A percentile compares a stretch with the other conserved stretches of the same genome.
phyloP scores from a whole-genome alignment of 1,284 basidiomycete genomes.

The Rhodotorula mucilaginosa region DNA sequence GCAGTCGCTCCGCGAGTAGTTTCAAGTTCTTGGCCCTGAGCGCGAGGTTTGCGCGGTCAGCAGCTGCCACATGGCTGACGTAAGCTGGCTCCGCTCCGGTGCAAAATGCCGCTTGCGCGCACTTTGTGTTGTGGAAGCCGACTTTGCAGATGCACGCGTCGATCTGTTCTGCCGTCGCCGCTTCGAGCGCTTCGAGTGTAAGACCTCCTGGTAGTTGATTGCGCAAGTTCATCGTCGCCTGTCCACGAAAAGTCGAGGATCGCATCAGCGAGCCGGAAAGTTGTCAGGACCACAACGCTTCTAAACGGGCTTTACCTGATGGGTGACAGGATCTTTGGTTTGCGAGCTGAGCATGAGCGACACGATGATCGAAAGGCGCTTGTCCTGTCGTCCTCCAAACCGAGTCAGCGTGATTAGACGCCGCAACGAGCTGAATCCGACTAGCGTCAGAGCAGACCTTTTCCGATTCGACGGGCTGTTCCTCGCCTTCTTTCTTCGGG shows the following conservation, averaged over 20 bases:
- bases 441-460: background rate
- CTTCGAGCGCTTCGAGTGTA: constrained; percentile 67
- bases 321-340: constrained; percentile 64
- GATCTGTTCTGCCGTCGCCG: constrained; percentile 63
- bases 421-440: background rate
- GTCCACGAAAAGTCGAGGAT: constrained; percentile 37
- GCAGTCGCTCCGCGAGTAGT: constrained; percentile 20
- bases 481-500: constrained; percentile 35
- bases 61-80: too few relatives aligned
- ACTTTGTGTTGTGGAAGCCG: constrained; percentile 51
- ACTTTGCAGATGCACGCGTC: constrained; percentile 51
- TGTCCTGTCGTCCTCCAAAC: constrained; percentile 57
- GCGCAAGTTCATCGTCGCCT: constrained; percentile 76
- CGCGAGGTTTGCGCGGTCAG: too few relatives aligned
- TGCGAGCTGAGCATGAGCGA: constrained; percentile 94
- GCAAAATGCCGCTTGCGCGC: background rate
- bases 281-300: background rate
- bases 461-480: constrained; percentile 2
- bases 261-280: background rate
- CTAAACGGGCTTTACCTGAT: background rate
- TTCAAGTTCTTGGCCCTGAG: constrained; percentile 38
- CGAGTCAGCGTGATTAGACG: background rate
- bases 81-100: too few relatives aligned
- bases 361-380: constrained; percentile 78
- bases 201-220: constrained; percentile 70